Conservation (phyloP, 225 moss, liverwort and hornwort species). For the Lunularia cruciata region DNA sequence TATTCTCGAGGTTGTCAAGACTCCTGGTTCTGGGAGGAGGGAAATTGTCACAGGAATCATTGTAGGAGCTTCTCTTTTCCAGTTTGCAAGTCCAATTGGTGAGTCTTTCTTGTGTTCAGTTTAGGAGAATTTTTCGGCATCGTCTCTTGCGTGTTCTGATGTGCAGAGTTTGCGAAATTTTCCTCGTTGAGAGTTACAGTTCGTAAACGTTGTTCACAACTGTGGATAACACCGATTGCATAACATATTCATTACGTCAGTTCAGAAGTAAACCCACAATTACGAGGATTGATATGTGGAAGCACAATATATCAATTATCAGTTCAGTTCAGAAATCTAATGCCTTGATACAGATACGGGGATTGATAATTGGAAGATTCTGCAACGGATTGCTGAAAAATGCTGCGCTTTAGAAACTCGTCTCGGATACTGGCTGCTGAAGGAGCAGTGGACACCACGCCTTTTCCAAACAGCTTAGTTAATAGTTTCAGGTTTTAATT, state of each 20-base stretch:
- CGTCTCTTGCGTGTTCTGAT: background rate
- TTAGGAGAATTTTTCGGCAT: too few relatives aligned
- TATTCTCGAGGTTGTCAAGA: background rate
- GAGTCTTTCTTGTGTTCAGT: background rate
- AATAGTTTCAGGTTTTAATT: background rate
- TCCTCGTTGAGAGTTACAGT: background rate
- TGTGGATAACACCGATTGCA: background rate
- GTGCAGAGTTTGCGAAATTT: background rate
- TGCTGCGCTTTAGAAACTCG: background rate
- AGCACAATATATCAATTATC: too few relatives aligned
- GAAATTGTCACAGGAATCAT: constrained; percentile 14
- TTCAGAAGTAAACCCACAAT: too few relatives aligned
- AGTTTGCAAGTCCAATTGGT: constrained; percentile 4
- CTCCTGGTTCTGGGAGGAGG: constrained; percentile 17
- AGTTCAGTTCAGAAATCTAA: too few relatives aligned
- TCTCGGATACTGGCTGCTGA: background rate
- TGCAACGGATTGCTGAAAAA: background rate
- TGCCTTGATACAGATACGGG: background rate
- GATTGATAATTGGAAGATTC: background rate
- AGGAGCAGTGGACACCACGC: too few relatives aligned
- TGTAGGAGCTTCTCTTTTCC: background rate
- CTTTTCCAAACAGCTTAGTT: too few relatives aligned
- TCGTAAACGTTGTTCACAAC: background rate
- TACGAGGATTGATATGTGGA: too few relatives aligned
- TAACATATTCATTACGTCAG: too few relatives aligned